Evolutionary conservation across 2,329 filamentous ascomycete genomes (phyloP), one percentile per base, ranked within the genome.

Genomic region (Fonsecaea pugnacius): DNA sequence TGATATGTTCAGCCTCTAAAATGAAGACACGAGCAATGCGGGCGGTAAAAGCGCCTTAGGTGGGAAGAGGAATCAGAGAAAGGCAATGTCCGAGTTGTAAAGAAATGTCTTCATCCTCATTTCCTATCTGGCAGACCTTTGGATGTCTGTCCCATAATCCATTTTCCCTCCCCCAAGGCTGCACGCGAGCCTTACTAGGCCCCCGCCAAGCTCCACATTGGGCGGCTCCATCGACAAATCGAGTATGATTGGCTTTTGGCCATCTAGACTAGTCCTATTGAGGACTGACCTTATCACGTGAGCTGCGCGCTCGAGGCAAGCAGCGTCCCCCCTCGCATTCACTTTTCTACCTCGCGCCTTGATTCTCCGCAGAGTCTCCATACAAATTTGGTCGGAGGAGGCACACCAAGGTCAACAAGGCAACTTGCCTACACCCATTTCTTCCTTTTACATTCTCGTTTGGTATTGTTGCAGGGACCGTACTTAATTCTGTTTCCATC

Each of bases 1-100:
- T 12, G 58, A 12, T 21, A 48, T 53, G 55, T 62, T 55, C 61
- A 38, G 58, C 54, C 53, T 62, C 61, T 57, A 58, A 46, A 38
- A 66, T 66, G 64, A 68, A 66, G 64, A 68, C 58, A 68, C 59
- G 64, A 66, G 58, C 58, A 63, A 66, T 55, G 53, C 50, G 58
- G 58, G 62, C 53, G 16, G 57, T 10, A 18, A 52, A 59, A n/a
- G 18, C 43, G 18, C 46, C 30, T 52, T 4, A 24, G 21, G 43
- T 48, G 43, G 57, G 52, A 43, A 51, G 10, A 52, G 9, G 35
- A 43, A 18, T 1, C n/a, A 38, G 46, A 51, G 57, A 38, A 40
- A 48, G 57, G 8, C 32, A 38, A 27, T 33, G 27, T 32, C 14
- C 8, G 27, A 35, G 8, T 53, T 30, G 51, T 33, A 32, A 53